These are phyloP conservation scores for Stylosanthes scabra DNA, from an alignment of 331 rosid species.

Conservation along the genomic window DNA sequence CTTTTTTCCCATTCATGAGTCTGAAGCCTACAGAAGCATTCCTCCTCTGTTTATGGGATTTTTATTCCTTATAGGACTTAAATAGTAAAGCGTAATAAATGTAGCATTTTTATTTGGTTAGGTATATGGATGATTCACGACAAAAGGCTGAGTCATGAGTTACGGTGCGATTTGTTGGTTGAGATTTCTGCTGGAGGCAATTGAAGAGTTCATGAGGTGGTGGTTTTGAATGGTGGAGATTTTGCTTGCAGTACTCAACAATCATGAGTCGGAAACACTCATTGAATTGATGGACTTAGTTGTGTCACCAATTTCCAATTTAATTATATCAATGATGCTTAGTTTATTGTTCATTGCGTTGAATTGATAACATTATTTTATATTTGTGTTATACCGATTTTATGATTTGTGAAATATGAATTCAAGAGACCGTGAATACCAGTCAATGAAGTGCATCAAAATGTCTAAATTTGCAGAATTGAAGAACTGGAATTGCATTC, in stretches of 20 bases:
- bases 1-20: background rate
- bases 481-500: too few relatives aligned
- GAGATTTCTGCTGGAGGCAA: constrained; percentile 27
- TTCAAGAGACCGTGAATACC: too few relatives aligned
- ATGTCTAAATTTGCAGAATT: too few relatives aligned
- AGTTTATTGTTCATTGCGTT: background rate
- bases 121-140: constrained; percentile 42
- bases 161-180: constrained; percentile 19
- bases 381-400: too few relatives aligned
- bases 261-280: constrained; percentile 3
- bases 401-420: too few relatives aligned
- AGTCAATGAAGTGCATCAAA: too few relatives aligned
- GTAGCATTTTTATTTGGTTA: constrained; percentile 25
- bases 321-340: constrained; percentile 2
- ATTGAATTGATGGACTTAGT: background rate
- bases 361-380: background rate
- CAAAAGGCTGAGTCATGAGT: constrained; percentile 29
- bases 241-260: constrained; percentile 14
- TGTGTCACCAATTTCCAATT: constrained; percentile 6
- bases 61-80: constrained; percentile 25
- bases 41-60: constrained; percentile 8
- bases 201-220: constrained; percentile 5
- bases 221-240: constrained; percentile 15
- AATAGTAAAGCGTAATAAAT: background rate
- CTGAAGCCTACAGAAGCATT: background rate